Evolutionary conservation across 176 grass and related monocot species (phyloP).

Genomic region (Phoenix roebelenii): DNA sequence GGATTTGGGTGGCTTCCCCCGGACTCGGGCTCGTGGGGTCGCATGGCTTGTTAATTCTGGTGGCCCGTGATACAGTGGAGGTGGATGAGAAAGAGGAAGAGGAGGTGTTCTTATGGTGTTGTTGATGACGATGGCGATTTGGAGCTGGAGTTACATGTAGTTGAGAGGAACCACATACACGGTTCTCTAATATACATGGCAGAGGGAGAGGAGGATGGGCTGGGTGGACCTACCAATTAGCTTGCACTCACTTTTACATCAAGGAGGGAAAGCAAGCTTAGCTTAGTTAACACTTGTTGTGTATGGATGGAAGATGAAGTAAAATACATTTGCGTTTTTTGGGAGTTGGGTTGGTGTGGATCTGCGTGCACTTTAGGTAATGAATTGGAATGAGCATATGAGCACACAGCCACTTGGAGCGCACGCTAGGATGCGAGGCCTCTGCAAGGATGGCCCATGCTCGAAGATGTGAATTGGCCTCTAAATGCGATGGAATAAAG

Average conservation of each 20-base stretch:
- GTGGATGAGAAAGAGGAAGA: neutral
- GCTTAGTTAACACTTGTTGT: neutral
- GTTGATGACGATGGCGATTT: neutral
- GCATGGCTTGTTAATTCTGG: neutral
- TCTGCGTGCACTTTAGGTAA: no score
- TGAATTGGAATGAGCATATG: no score
- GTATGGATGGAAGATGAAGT: no score
- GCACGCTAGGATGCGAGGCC: no score
- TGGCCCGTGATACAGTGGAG: no score
- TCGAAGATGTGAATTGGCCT: no score
- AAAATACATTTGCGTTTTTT: no score
- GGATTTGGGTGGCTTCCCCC: slow-evolving; percentile 5
- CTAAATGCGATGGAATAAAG: no score
- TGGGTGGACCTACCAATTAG: slow-evolving; percentile 6
- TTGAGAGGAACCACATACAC: neutral
- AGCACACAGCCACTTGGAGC: no score
- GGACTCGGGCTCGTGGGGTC: slow-evolving; percentile 6
- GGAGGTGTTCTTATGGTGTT: neutral
- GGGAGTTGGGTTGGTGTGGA: no score
- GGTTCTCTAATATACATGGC: neutral
- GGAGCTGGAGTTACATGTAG: neutral
- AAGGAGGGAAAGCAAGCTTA: slow-evolving; percentile 1
- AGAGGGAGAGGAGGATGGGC: slow-evolving; percentile 2
- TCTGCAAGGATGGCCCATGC: no score
- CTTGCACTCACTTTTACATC: slow-evolving; percentile 10